Evolutionary conservation across 2,329 filamentous ascomycete genomes (phyloP), one percentile per base, ranked within the genome.

Genomic region (Calonectria henricotiae): DNA sequence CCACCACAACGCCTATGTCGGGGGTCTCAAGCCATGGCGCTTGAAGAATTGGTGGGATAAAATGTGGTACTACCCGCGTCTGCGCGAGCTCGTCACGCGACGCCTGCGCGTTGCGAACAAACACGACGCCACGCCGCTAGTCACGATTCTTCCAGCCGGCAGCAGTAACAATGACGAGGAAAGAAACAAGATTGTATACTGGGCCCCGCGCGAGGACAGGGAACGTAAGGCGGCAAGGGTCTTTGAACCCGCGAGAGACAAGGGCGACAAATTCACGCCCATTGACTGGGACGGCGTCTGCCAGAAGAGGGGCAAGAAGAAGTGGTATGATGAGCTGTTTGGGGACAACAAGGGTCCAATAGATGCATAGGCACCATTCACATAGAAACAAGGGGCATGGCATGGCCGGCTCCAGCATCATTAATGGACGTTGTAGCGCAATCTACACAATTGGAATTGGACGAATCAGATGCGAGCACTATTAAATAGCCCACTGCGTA

Each of bases 1-100:
- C 55, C 81, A 83, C 62, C 82, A 83, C 68, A 81, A 83, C 72
- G 80, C 80, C n/a, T 81, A 81, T 74, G 68, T 80, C 32, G 68
- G 75, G 13, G 77, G 78, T 6, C 75, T 80, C 58, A 82, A 83
- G 69, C 62, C 75, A 4, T 78, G 71, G 65, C 75, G 81, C 5
- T 64, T 83, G 4, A 75, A 75, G 63, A 62, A 81, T 27, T 83
- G 81, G 81, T 83, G 82, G 82, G 72, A 72, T 63, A 77, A 73
- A 65, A 83, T 79, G 77, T 83, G 82, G 82, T 83, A 80, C 71
- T 74, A 81, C 66, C 75, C 78, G 0, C 73, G 75, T 12, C 73
- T 83, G 25, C 78, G 82, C 15, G 73, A 76, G 11, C 76, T 82
- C 32, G 64, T 82, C 47, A 75, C 75, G 8, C 63, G 71, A 8